Evolutionary conservation across 495 filamentous ascomycete genomes (phyloP).

Genomic region (Aspergillus biplanus): DNA sequence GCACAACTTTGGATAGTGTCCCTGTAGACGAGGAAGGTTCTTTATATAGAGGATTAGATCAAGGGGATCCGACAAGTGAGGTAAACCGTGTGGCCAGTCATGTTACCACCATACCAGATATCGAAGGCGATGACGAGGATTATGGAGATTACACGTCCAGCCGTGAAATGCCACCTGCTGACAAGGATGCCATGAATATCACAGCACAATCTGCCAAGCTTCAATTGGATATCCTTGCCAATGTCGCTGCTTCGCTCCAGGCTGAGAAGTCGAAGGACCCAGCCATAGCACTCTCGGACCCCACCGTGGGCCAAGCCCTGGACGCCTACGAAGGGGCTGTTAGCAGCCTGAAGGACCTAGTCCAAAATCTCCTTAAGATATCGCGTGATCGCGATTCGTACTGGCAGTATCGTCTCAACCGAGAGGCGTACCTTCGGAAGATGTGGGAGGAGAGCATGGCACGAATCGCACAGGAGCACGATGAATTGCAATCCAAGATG

Average conservation of each 20-base stretch:
- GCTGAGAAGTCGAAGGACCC: conserved; percentile 72
- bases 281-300: conserved; percentile 68
- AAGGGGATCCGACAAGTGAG: conserved; percentile 56
- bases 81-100: conserved; percentile 51
- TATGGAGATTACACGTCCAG: conserved; percentile 82
- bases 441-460: conserved; percentile 99
- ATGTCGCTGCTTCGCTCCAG: conserved; percentile 81
- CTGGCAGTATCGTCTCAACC: conserved; percentile 93
- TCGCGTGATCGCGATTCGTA: conserved; percentile 91
- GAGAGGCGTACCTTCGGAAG: conserved; percentile 82
- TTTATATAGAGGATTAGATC: conserved; percentile 60
- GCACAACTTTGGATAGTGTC: conserved; percentile 52
- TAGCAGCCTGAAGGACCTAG: conserved; percentile 79
- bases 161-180: conserved; percentile 68
- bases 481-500: conserved; percentile 82
- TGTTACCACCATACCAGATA: conserved; percentile 47
- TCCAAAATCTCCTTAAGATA: conserved; percentile 88
- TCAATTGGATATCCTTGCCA: conserved; percentile 85
- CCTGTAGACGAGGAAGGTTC: conserved; percentile 60
- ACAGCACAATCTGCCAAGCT: conserved; percentile 92
- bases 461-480: conserved; percentile 87
- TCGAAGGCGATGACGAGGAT: conserved; percentile 78
- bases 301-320: conserved; percentile 76
- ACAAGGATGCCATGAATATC: conserved; percentile 92
- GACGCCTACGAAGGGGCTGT: conserved; percentile 88